phyloP scores from a whole-genome alignment of 2,329 filamentous ascomycete genomes.

The Colletotrichum viniferum region DNA sequence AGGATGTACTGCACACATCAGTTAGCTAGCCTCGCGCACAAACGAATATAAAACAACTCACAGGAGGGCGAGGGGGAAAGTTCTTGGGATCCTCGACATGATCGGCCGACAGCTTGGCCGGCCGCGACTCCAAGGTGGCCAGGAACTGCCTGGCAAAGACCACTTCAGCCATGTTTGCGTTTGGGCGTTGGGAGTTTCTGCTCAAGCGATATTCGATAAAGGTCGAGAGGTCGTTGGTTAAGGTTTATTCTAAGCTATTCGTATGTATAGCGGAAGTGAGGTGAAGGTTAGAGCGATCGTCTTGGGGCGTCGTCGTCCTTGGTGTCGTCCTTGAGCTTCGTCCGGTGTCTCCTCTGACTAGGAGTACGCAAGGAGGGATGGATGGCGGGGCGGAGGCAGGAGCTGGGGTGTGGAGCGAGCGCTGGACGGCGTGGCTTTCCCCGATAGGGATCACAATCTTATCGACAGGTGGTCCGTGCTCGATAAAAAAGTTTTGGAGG shows the following conservation, averaged over 20 bases:
- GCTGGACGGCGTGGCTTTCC: constrained; percentile 13
- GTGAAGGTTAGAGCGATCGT: background rate
- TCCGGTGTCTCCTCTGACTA: constrained; percentile 10
- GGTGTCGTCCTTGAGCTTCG: background rate
- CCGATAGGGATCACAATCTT: constrained; percentile 2
- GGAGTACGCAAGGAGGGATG: constrained; percentile 16
- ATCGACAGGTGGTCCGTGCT: constrained; percentile 3
- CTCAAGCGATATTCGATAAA: background rate
- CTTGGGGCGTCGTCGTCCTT: background rate
- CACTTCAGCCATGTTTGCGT: constrained; percentile 74
- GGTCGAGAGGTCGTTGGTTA: too few species aligned
- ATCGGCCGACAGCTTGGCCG: constrained; percentile 83
- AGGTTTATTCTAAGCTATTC: too few species aligned
- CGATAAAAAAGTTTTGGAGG: constrained; percentile 43
- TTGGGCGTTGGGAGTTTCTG: background rate
- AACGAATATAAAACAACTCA: too few species aligned
- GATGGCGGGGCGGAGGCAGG: constrained; percentile 9
- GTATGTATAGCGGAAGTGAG: background rate
- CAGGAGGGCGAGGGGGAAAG: constrained; percentile 77
- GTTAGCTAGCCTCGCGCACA: constrained; percentile 10
- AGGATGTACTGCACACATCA: constrained; percentile 65
- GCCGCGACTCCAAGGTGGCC: constrained; percentile 75
- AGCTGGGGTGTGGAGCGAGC: constrained; percentile 17
- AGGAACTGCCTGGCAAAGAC: constrained; percentile 87
- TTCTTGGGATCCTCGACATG: constrained; percentile 86